Evolutionary conservation across 2,329 filamentous ascomycete species (phyloP).

Genomic region (Colletotrichum destructivum): DNA sequence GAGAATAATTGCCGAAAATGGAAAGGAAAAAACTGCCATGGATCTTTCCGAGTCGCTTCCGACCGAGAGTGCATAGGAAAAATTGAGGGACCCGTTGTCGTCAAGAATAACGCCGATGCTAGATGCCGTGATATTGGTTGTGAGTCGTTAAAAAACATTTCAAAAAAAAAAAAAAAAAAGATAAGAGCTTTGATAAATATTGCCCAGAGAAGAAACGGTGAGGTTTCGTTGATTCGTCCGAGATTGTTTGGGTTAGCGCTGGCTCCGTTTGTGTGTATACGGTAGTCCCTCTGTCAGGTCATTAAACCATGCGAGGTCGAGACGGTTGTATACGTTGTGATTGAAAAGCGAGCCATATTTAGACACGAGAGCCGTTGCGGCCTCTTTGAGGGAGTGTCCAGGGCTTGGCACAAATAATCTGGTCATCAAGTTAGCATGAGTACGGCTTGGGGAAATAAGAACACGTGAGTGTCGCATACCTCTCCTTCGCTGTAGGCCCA

Average conservation of each 20-base stretch:
- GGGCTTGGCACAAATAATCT: constrained; percentile 79
- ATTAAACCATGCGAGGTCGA: constrained; percentile 15
- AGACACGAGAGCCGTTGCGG: constrained; percentile 45
- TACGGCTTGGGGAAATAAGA: background rate
- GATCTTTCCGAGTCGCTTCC: constrained; percentile 8
- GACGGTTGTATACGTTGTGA: constrained; percentile 14
- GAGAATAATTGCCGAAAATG: constrained; percentile 11
- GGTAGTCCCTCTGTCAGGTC: constrained; percentile 27
- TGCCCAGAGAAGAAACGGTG: constrained; percentile 36
- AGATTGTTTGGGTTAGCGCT: constrained; percentile 17
- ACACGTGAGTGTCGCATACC: constrained; percentile 63
- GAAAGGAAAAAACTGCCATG: background rate
- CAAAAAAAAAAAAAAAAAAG: constrained; percentile 24
- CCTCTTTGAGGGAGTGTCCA: constrained; percentile 78
- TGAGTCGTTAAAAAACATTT: constrained; percentile 36
- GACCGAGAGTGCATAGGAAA: constrained; percentile 11
- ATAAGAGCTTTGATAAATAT: constrained; percentile 17
- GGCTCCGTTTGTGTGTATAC: constrained; percentile 15
- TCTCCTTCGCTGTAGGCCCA: constrained; percentile 98
- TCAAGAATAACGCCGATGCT: constrained; percentile 43
- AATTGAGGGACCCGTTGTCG: constrained; percentile 23
- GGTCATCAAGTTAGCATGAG: constrained; percentile 42
- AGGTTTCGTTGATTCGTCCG: constrained; percentile 30
- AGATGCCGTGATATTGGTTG: constrained; percentile 42
- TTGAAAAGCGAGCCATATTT: constrained; percentile 6